Evolutionary conservation across 768 basidiomycete species (phyloP).

Genomic region (Lactarius indigo): DNA sequence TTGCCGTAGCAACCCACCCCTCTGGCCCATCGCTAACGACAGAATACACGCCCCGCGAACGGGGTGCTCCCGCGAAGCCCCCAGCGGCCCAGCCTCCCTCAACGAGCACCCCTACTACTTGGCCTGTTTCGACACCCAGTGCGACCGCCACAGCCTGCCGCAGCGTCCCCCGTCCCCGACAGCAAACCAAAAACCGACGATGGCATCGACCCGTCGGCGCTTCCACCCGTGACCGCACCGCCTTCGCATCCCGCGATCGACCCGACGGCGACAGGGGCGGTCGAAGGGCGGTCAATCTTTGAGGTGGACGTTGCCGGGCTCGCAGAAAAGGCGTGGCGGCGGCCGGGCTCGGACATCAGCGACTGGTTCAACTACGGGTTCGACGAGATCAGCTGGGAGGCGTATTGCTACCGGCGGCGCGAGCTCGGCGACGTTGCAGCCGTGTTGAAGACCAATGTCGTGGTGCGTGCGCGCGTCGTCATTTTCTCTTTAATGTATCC

Average conservation of each 20-base stretch:
- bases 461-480: constrained; percentile 48
- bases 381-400: constrained; percentile 94
- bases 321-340: constrained; percentile 85
- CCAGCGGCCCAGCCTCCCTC: constrained; percentile 30
- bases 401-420: constrained; percentile 80
- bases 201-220: constrained; percentile 57
- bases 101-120: constrained; percentile 17
- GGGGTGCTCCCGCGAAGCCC: constrained; percentile 46
- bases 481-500: background rate
- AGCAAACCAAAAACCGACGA: constrained; percentile 36
- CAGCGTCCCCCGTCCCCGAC: constrained; percentile 7
- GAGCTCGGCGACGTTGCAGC: constrained; percentile 77
- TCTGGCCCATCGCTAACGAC: constrained; percentile 70
- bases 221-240: constrained; percentile 67
- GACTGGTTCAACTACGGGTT: constrained; percentile 99
- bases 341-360: constrained; percentile 86
- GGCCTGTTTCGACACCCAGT: constrained; percentile 22
- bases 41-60: constrained; percentile 74
- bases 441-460: constrained; percentile 77
- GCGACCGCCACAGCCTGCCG: constrained; percentile 22
- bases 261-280: constrained; percentile 56
- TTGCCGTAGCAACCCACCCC: constrained; percentile 37
- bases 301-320: constrained; percentile 77
- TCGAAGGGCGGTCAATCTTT: constrained; percentile 76
- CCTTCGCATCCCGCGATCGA: constrained; percentile 80